Conservation (phyloP, 1,139 yeast species). For the Yamadazyma siamensis region DNA sequence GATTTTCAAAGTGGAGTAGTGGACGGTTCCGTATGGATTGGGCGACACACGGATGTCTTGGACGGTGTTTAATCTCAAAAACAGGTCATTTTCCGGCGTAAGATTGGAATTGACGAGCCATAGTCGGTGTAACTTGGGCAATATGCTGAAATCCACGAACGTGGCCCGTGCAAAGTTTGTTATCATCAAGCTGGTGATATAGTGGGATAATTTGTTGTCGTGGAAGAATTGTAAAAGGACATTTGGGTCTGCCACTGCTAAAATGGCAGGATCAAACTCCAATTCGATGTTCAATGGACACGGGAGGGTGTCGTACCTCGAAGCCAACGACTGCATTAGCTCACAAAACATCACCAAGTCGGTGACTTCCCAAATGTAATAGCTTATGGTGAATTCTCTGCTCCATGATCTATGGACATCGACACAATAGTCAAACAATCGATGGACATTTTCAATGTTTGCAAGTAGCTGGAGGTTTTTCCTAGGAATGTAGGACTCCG, state of each 20-base stretch:
- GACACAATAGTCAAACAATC: slow-evolving; percentile 3
- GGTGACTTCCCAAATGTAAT: slow-evolving; percentile 18
- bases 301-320: neutral
- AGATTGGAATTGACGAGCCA: slow-evolving; percentile 19
- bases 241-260: slow-evolving; percentile 13
- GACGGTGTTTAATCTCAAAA: slow-evolving; percentile 1
- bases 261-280: slow-evolving; percentile 20
- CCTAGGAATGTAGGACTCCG: slow-evolving; percentile 10
- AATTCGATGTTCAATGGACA: slow-evolving; percentile 19
- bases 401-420: slow-evolving; percentile 4
- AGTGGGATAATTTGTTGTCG: slow-evolving; percentile 3
- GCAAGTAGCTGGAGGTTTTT: slow-evolving; percentile 3
- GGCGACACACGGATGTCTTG: slow-evolving; percentile 3
- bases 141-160: slow-evolving; percentile 9
- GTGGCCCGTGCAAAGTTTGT: slow-evolving; percentile 12
- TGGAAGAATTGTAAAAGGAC: too few species aligned
- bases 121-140: slow-evolving; percentile 12
- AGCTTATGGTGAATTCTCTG: slow-evolving; percentile 17
- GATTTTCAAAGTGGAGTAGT: slow-evolving; percentile 1
- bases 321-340: slow-evolving; percentile 6
- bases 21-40: slow-evolving; percentile 5
- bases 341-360: slow-evolving; percentile 16
- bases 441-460: slow-evolving; percentile 5
- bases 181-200: slow-evolving; percentile 9
- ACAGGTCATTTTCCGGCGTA: neutral